phyloP scores from a whole-genome alignment of 345 rosid genomes.

The Populus davidiana region DNA sequence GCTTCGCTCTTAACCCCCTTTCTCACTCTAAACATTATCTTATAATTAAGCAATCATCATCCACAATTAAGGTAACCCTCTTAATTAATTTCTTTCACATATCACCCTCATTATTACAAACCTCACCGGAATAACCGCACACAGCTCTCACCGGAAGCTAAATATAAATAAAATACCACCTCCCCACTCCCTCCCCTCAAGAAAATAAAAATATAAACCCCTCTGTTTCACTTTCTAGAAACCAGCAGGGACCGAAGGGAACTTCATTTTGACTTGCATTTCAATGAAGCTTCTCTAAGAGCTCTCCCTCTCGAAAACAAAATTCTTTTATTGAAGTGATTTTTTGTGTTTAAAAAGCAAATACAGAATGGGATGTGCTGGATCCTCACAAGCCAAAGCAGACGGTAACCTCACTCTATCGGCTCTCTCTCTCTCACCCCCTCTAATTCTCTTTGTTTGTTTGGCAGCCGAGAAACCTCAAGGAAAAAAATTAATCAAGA shows the following conservation, averaged over 20 bases:
- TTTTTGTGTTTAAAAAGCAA: neutral
- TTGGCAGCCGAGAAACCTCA: neutral
- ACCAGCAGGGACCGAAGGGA: constrained; percentile 8
- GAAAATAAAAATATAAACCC: neutral
- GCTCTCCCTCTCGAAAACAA: neutral
- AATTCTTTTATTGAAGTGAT: neutral
- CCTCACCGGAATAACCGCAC: too few species aligned
- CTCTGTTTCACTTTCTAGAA: neutral
- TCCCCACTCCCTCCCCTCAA: neutral
- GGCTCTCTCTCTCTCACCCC: neutral
- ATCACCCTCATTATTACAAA: neutral
- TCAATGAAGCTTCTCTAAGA: constrained; percentile 23
- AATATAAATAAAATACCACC: neutral
- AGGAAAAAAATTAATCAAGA: neutral
- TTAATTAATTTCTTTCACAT: neutral
- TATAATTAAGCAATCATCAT: neutral
- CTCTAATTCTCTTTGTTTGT: neutral
- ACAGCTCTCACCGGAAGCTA: neutral
- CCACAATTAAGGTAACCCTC: neutral
- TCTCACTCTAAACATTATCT: neutral
- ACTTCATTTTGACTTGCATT: constrained; percentile 27
- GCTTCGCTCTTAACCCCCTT: neutral
- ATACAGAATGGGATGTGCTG: constrained; percentile 66
- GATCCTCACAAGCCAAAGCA: constrained; percentile 64
- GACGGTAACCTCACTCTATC: constrained; percentile 41